Conservation (phyloP, 495 filamentous ascomycete genomes). For the Apiosordaria backusii region DNA sequence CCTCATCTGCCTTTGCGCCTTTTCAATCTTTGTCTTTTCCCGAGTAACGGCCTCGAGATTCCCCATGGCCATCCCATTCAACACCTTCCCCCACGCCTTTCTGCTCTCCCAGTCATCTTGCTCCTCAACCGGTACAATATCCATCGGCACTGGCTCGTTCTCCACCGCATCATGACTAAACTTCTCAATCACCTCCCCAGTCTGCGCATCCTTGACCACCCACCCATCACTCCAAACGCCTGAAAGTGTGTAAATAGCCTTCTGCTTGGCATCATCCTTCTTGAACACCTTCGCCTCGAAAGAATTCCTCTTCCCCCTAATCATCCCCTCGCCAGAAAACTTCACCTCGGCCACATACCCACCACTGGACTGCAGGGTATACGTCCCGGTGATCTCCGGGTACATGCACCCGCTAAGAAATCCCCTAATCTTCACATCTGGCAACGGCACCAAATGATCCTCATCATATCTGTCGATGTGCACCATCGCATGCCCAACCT, state of each 20-base stretch:
- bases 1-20: constrained; percentile 56
- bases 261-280: constrained; percentile 18
- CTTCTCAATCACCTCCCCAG: constrained; percentile 31
- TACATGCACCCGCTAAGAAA: constrained; percentile 43
- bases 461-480: constrained; percentile 49
- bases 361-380: constrained; percentile 33
- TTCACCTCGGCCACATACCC: constrained; percentile 38
- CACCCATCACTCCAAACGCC: constrained; percentile 45
- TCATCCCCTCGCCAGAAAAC: constrained; percentile 38
- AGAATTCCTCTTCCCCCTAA: constrained; percentile 35
- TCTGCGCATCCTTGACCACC: constrained; percentile 32
- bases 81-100: constrained; percentile 40
- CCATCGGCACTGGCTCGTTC: constrained; percentile 26
- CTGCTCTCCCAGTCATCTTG: constrained; percentile 47
- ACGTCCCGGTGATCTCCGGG: constrained; percentile 39
- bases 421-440: constrained; percentile 43
- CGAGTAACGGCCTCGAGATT: constrained; percentile 35
- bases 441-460: constrained; percentile 48
- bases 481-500: constrained; percentile 70
- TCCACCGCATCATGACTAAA: constrained; percentile 32
- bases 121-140: constrained; percentile 25
- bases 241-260: constrained; percentile 31
- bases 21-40: constrained; percentile 40
- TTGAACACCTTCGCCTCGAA: constrained; percentile 30
- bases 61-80: constrained; percentile 30